Evolutionary conservation across 768 basidiomycete genomes (phyloP).

Genomic region (Tricholoma flavovirens): DNA sequence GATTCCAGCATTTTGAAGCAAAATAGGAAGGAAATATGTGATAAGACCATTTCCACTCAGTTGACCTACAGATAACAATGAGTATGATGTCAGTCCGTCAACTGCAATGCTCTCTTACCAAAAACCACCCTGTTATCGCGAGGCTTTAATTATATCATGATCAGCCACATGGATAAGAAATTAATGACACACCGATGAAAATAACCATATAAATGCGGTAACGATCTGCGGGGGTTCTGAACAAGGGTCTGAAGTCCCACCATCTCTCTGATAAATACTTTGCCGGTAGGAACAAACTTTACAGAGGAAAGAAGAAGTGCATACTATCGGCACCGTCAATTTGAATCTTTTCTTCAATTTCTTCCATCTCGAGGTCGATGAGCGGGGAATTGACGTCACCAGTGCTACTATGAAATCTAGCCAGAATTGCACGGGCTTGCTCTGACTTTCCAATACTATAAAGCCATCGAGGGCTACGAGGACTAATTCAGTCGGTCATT

Average conservation of each 20-base stretch:
- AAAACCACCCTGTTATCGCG: slow-evolving; percentile 18
- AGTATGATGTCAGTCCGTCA: slow-evolving; percentile 9
- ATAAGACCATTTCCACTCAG: slow-evolving; percentile 45
- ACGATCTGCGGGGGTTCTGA: slow-evolving; percentile 39
- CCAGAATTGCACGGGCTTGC: slow-evolving; percentile 38
- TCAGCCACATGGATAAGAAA: neutral
- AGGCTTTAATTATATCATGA: neutral
- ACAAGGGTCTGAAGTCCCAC: slow-evolving; percentile 53
- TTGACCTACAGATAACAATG: slow-evolving; percentile 26
- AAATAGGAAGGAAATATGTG: slow-evolving; percentile 43
- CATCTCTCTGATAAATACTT: slow-evolving; percentile 29
- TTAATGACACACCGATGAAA: slow-evolving; percentile 33
- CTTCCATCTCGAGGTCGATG: slow-evolving; percentile 44
- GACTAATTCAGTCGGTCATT: neutral
- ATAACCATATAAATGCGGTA: slow-evolving; percentile 47
- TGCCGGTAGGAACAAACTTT: neutral
- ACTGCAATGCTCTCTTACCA: slow-evolving; percentile 10
- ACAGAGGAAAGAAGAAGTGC: slow-evolving; percentile 10
- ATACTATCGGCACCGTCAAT: slow-evolving; percentile 41
- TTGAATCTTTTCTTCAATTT: slow-evolving; percentile 46
- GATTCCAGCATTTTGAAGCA: slow-evolving; percentile 44
- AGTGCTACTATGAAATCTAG: slow-evolving; percentile 41
- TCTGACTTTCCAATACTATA: slow-evolving; percentile 41
- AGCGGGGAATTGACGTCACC: slow-evolving; percentile 44
- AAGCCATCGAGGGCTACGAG: slow-evolving; percentile 44